A percentile compares a stretch with the other conserved stretches of the same genome.
Evolutionary conservation across 108 stramenopile genomes (phyloP).

Genomic region (Cyclotella sp.): DNA sequence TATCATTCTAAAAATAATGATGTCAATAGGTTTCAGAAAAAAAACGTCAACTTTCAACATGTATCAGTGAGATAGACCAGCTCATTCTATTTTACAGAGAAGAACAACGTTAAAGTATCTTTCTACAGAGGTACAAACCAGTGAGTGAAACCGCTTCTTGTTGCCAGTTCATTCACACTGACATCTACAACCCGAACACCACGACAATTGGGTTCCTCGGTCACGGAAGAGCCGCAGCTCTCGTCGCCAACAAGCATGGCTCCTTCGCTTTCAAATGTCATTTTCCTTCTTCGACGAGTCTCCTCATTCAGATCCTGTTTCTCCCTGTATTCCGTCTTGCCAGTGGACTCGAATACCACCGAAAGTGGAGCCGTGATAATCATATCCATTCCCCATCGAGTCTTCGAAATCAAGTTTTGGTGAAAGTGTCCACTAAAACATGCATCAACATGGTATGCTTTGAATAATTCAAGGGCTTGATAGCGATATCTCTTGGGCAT

Average conservation of each 20-base stretch:
- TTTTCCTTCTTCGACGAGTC: conserved; percentile 25
- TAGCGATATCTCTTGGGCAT: conserved; percentile 61
- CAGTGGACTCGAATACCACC: conserved; percentile 35
- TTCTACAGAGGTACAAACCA: conserved; percentile 32
- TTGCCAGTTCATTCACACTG: background rate
- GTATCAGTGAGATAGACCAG: background rate
- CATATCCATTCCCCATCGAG: conserved; percentile 79
- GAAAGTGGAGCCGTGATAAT: conserved; percentile 69
- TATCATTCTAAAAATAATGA: no score
- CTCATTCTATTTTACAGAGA: background rate
- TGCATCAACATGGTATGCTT: conserved; percentile 60
- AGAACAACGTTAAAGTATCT: background rate
- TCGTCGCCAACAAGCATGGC: conserved; percentile 25
- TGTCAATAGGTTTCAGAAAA: no score
- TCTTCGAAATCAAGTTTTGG: conserved; percentile 67
- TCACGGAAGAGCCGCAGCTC: background rate
- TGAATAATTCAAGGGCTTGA: conserved; percentile 58
- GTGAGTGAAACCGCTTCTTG: conserved; percentile 28
- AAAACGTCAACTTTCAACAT: background rate
- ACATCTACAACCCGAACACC: conserved; percentile 33
- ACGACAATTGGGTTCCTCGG: conserved; percentile 20
- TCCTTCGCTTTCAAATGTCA: conserved; percentile 45
- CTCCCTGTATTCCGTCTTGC: conserved; percentile 7
- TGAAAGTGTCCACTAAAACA: conserved; percentile 78
- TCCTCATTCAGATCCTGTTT: background rate